Conservation (phyloP, 306 rosid genomes). For the Carpinus viminea region DNA sequence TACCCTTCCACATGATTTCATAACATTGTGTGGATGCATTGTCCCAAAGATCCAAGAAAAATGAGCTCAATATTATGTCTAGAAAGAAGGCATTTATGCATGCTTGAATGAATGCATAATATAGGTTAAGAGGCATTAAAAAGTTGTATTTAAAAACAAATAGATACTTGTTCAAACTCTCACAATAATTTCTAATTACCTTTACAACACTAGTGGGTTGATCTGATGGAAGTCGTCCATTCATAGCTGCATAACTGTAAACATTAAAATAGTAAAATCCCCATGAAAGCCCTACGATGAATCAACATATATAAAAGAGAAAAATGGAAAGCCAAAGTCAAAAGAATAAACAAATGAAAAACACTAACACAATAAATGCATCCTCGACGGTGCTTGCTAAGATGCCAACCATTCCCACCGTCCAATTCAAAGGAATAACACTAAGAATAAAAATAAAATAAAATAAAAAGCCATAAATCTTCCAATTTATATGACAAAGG, state of each 20-base stretch:
- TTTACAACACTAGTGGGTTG: constrained; percentile 15
- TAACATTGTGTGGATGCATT: neutral
- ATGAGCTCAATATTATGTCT: neutral
- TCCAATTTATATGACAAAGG: constrained; percentile 8
- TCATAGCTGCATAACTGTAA: constrained; percentile 78
- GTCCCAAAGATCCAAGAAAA: neutral
- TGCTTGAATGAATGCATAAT: neutral
- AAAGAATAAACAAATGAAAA: constrained; percentile 7
- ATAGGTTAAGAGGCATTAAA: neutral
- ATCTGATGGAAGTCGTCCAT: constrained; percentile 49
- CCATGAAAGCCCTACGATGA: constrained; percentile 17
- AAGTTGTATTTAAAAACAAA: neutral
- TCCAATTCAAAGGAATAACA: constrained; percentile 92
- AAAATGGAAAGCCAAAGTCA: neutral
- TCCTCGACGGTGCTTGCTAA: constrained; percentile 82
- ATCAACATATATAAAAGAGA: constrained; percentile 21
- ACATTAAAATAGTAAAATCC: constrained; percentile 21
- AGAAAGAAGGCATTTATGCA: neutral
- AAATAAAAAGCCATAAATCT: constrained; percentile 19
- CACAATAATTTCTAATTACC: constrained; percentile 37
- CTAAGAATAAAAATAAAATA: constrained; percentile 44
- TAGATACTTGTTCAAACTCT: neutral
- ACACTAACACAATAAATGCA: constrained; percentile 70
- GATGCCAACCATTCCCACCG: constrained; percentile 97
- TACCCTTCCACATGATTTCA: too few relatives aligned